Percentiles rank a stretch among this genome's conserved stretches.
These are phyloP conservation scores for Auricularia sp. DNA, from an alignment of 768 basidiomycete species.

Conservation along the genomic window DNA sequence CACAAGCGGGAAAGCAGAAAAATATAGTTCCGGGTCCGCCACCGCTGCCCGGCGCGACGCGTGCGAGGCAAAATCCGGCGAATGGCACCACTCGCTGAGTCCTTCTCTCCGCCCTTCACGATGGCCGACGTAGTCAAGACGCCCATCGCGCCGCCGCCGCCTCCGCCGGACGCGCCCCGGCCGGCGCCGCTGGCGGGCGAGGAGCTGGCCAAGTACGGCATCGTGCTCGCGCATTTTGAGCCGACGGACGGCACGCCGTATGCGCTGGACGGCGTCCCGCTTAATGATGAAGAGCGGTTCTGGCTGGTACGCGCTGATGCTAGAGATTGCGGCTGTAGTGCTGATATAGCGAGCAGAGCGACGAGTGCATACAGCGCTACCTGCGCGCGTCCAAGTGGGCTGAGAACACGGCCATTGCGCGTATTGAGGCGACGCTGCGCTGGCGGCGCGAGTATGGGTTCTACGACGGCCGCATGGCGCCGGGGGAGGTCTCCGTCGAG, in stretches of 20 bases:
- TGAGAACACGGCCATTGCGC: slow-evolving; percentile 42
- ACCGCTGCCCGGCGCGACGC: too few relatives aligned
- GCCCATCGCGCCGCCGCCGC: neutral
- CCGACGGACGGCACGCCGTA: neutral
- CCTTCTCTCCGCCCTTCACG: too few relatives aligned
- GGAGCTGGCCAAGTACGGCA: neutral
- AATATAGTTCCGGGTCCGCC: too few relatives aligned
- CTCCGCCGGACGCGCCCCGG: neutral
- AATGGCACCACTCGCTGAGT: too few relatives aligned
- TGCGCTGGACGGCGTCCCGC: slow-evolving; percentile 6
- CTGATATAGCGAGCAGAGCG: slow-evolving; percentile 1
- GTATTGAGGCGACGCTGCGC: slow-evolving; percentile 60
- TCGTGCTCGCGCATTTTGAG: neutral
- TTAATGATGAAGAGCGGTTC: slow-evolving; percentile 62
- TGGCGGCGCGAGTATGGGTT: slow-evolving; percentile 78
- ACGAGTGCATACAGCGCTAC: slow-evolving; percentile 32
- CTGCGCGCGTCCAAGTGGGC: slow-evolving; percentile 71
- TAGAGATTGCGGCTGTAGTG: neutral
- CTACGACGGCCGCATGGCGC: slow-evolving; percentile 44
- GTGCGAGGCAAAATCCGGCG: too few relatives aligned
- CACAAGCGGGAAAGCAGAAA: too few relatives aligned
- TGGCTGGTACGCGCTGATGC: slow-evolving; percentile 43
- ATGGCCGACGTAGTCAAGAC: neutral
- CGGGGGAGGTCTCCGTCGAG: slow-evolving; percentile 64
- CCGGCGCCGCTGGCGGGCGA: neutral